These are phyloP conservation scores for Citrullus amarus DNA, from an alignment of 306 rosid genomes.

Conservation along the genomic window DNA sequence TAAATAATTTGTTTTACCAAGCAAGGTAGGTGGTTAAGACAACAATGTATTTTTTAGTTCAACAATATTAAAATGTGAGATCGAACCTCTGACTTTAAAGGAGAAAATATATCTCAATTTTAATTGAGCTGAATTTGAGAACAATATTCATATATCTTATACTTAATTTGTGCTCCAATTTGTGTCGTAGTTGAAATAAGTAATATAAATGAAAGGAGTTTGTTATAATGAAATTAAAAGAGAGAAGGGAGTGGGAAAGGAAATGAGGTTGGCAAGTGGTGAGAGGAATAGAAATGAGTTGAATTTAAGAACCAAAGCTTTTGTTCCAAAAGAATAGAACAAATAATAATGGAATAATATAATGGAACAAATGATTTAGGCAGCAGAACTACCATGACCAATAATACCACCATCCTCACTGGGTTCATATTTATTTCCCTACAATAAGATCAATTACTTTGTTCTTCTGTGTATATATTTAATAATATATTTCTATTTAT, in stretches of 20 bases:
- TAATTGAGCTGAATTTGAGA: too few species aligned
- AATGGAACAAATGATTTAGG: neutral
- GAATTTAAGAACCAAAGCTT: neutral
- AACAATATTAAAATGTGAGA: too few species aligned
- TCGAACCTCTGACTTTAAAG: too few species aligned
- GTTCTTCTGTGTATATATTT: neutral
- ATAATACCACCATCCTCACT: neutral
- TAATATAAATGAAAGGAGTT: too few species aligned
- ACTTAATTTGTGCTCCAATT: too few species aligned
- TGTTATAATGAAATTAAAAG: neutral
- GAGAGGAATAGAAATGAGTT: neutral
- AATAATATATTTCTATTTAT: neutral
- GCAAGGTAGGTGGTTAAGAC: too few species aligned
- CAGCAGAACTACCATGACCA: neutral
- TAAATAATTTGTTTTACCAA: too few species aligned
- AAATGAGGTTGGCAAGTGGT: neutral
- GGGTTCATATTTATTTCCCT: neutral
- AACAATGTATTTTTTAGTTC: too few species aligned
- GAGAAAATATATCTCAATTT: too few species aligned
- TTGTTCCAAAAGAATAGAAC: slow-evolving; percentile 3
- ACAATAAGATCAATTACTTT: neutral
- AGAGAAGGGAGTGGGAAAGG: neutral
- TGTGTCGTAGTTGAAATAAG: too few species aligned
- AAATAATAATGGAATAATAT: neutral
- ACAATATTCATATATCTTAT: too few species aligned